Conservation (phyloP, 2,329 filamentous ascomycete species). For the Curvularia lunata region DNA sequence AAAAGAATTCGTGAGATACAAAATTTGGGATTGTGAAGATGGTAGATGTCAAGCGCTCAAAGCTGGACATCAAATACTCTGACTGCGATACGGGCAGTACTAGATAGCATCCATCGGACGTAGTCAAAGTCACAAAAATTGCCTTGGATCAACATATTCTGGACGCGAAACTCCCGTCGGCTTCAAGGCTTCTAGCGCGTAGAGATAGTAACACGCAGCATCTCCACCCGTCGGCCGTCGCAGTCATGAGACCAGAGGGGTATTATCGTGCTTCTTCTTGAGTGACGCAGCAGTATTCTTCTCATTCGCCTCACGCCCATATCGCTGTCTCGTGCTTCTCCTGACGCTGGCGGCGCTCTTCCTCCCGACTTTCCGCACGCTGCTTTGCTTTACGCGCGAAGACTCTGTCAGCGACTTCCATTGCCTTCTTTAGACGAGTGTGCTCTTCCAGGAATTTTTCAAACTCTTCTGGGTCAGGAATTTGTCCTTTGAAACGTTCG, state of each 20-base stretch:
- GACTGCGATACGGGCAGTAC: too few relatives aligned
- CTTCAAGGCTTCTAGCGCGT: not conserved
- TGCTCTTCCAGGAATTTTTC: not conserved
- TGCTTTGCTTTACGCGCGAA: conserved; percentile 7
- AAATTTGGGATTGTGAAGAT: too few relatives aligned
- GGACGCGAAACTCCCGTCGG: not conserved
- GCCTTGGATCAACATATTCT: too few relatives aligned
- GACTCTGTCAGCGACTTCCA: conserved; percentile 2
- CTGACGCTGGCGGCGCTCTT: conserved; percentile 5
- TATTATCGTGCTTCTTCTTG: conserved; percentile 12
- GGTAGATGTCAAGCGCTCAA: too few relatives aligned
- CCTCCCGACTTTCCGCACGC: not conserved
- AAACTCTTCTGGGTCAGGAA: not conserved
- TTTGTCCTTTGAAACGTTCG: conserved; percentile 3
- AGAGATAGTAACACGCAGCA: not conserved
- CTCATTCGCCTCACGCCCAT: conserved; percentile 4
- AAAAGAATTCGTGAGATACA: not conserved
- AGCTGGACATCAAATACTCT: too few relatives aligned
- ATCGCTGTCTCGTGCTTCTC: conserved; percentile 6
- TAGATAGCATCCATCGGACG: too few relatives aligned
- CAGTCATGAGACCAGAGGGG: conserved; percentile 12
- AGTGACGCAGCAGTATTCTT: conserved; percentile 2
- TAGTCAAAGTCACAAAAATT: not conserved
- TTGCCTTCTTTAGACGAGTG: not conserved
- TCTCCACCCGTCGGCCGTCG: conserved; percentile 10